These are phyloP conservation scores for Beta corolliflora DNA, from an alignment of 179 eudicot genomes.

Conservation along the genomic window DNA sequence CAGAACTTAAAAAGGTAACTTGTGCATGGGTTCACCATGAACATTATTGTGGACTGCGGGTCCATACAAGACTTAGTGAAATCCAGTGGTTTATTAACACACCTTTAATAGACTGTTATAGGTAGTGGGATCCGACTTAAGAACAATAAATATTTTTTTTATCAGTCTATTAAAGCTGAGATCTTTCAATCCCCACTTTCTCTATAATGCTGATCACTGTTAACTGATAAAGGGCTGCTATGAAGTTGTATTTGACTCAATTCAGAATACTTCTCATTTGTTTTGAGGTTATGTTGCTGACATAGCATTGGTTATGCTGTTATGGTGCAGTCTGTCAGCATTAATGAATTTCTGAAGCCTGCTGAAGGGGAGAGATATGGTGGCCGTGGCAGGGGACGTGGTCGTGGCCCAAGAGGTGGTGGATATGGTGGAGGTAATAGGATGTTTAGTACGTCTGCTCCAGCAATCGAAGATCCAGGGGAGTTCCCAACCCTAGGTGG, in stretches of 20 bases:
- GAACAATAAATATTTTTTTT: too few species aligned
- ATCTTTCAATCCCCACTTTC: neutral
- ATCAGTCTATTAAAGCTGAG: neutral
- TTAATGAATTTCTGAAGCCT: slow-evolving; percentile 88
- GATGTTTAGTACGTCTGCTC: slow-evolving; percentile 43
- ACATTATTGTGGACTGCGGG: too few species aligned
- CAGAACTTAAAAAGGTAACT: too few species aligned
- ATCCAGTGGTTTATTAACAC: too few species aligned
- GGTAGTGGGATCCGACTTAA: too few species aligned
- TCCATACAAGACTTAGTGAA: too few species aligned
- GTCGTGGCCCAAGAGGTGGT: slow-evolving; percentile 22
- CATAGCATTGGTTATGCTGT: neutral
- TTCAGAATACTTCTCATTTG: neutral
- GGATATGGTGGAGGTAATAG: slow-evolving; percentile 38
- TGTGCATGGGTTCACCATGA: too few species aligned
- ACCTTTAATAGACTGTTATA: too few species aligned
- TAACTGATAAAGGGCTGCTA: neutral
- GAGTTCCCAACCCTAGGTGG: slow-evolving; percentile 78
- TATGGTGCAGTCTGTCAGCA: slow-evolving; percentile 64
- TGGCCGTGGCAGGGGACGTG: slow-evolving; percentile 39
- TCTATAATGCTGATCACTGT: neutral
- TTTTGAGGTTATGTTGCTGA: slow-evolving; percentile 7
- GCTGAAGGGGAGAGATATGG: slow-evolving; percentile 63
- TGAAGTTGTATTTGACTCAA: too few species aligned
- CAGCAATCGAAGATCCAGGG: slow-evolving; percentile 59